phyloP scores from a whole-genome alignment of 2,329 filamentous ascomycete genomes.

The Immersiporthe knoxdaviesiana region DNA sequence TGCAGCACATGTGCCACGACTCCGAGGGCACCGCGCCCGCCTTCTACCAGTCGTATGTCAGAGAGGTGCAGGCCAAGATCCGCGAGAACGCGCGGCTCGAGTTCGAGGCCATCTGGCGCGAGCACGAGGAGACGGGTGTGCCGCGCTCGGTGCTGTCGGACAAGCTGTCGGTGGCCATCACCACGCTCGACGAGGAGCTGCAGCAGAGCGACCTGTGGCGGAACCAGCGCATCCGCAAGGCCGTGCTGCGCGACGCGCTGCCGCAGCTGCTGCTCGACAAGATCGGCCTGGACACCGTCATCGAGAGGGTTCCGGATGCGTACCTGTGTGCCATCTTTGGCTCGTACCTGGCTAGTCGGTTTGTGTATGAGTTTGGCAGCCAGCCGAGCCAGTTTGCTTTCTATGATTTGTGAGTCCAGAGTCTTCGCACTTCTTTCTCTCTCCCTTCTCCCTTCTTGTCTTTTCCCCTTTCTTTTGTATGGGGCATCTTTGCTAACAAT shows the following conservation, averaged over 20 bases:
- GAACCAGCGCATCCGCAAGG: conserved; percentile 75
- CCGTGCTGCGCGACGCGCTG: conserved; percentile 82
- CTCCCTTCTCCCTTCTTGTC: too few relatives aligned
- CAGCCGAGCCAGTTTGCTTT: conserved; percentile 95
- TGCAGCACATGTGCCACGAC: conserved; percentile 91
- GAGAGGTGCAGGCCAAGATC: conserved; percentile 87
- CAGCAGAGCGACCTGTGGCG: conserved; percentile 93
- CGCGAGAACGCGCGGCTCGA: conserved; percentile 89
- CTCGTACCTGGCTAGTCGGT: conserved; percentile 90
- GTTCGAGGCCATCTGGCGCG: conserved; percentile 98
- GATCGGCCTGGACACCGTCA: conserved; percentile 87
- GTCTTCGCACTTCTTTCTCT: too few relatives aligned
- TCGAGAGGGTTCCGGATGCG: conserved; percentile 83
- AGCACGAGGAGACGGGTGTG: conserved; percentile 80
- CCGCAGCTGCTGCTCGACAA: conserved; percentile 83
- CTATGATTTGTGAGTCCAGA: conserved; percentile 84
- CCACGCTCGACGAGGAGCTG: conserved; percentile 93
- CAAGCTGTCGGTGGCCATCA: conserved; percentile 88
- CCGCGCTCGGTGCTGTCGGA: conserved; percentile 88
- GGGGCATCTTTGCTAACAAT: conserved; percentile 40
- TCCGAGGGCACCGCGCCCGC: conserved; percentile 71
- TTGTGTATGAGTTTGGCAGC: conserved; percentile 94
- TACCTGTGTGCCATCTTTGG: conserved; percentile 96
- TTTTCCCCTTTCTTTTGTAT: too few relatives aligned
- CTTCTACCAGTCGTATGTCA: conserved; percentile 94